A percentile compares a stretch with the other conserved stretches of the same genome.
Evolutionary conservation across 441 rosid genomes (phyloP).

Genomic region (Flueggea neowawraea): DNA sequence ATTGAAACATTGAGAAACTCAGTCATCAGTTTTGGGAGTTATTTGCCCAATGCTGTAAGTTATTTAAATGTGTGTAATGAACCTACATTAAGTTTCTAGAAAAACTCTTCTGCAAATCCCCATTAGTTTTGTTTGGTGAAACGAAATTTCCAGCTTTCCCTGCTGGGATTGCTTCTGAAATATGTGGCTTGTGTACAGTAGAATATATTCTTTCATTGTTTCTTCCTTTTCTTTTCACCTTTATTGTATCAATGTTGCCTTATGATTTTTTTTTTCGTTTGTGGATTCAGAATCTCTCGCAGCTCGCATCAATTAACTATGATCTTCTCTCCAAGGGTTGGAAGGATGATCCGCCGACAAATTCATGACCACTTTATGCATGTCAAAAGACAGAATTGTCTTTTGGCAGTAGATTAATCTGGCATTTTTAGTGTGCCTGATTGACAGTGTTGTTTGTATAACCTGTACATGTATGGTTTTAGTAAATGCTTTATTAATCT

Average conservation of each 20-base stretch:
- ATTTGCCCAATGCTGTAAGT: too few relatives aligned
- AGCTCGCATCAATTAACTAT: constrained; percentile 97
- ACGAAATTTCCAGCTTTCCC: too few relatives aligned
- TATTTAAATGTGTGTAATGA: too few relatives aligned
- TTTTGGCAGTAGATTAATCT: constrained; percentile 18
- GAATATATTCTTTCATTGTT: neutral
- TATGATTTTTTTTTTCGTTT: neutral
- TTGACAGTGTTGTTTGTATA: constrained; percentile 6
- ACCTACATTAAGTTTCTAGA: too few relatives aligned
- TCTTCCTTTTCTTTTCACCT: neutral
- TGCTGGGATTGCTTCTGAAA: too few relatives aligned
- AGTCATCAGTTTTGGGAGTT: too few relatives aligned
- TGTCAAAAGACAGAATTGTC: constrained; percentile 12
- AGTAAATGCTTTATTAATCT: too few relatives aligned
- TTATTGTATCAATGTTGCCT: neutral
- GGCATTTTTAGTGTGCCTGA: constrained; percentile 19
- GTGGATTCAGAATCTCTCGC: constrained; percentile 71
- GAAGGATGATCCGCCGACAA: constrained; percentile 79
- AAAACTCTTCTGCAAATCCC: too few relatives aligned
- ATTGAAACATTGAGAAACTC: too few relatives aligned
- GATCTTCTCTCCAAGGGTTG: constrained; percentile 97
- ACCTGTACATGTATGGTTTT: too few relatives aligned
- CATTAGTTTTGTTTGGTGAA: too few relatives aligned
- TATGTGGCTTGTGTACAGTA: too few relatives aligned
- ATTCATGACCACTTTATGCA: constrained; percentile 24